Conservation (phyloP, 805 yeast species). For the Myxozyma melibiosi region DNA sequence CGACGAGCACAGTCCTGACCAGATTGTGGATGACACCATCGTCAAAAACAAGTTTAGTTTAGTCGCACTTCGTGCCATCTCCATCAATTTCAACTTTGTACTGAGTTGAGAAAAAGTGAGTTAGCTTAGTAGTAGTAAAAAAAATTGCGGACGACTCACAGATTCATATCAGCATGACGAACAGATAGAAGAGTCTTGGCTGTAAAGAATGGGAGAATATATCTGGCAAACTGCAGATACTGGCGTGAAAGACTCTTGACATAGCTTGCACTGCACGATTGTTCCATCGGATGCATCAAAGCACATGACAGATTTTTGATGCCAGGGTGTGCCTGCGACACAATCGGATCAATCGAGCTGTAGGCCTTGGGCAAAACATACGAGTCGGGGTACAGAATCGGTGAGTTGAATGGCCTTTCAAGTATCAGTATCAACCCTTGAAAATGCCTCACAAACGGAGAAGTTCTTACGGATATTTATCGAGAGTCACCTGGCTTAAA, state of each 20-base stretch:
- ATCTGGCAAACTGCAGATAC: slow-evolving; percentile 19
- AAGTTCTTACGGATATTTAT: slow-evolving; percentile 40
- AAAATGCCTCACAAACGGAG: background rate
- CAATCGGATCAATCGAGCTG: slow-evolving; percentile 26
- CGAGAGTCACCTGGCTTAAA: slow-evolving; percentile 39
- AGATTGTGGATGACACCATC: slow-evolving; percentile 43
- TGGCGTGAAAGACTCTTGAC: slow-evolving; percentile 7
- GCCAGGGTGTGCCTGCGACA: slow-evolving; percentile 33
- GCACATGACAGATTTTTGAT: slow-evolving; percentile 30
- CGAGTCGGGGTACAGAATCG: slow-evolving; percentile 34
- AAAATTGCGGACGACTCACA: no score
- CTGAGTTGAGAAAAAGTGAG: no score
- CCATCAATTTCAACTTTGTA: background rate
- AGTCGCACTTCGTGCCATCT: slow-evolving; percentile 4
- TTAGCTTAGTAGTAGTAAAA: no score
- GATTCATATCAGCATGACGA: background rate
- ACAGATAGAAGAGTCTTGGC: slow-evolving; percentile 1
- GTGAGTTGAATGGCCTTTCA: slow-evolving; percentile 32
- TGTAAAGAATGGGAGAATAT: slow-evolving; percentile 16
- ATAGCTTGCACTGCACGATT: slow-evolving; percentile 26
- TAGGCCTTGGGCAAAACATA: slow-evolving; percentile 27
- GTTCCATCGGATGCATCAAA: slow-evolving; percentile 28
- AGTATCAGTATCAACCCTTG: background rate
- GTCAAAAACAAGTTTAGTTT: slow-evolving; percentile 43
- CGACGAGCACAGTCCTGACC: slow-evolving; percentile 46